Evolutionary conservation across 169 alveolate species (phyloP).

Genomic region (Hepatocystis sp.): DNA sequence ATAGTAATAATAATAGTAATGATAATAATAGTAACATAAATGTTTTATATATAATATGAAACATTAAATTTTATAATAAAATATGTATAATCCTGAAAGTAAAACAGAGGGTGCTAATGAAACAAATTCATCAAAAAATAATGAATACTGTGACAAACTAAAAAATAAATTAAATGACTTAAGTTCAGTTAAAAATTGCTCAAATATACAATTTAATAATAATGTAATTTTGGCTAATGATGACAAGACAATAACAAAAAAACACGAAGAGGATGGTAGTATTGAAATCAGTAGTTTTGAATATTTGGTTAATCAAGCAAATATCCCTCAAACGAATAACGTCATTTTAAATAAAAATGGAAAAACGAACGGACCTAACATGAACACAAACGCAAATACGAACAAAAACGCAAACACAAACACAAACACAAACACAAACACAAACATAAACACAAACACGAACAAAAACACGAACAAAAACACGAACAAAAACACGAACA

Average conservation of each 20-base stretch:
- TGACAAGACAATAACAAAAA: not conserved
- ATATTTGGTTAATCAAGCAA: not conserved
- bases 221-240: not conserved
- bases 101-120: constrained; percentile 1
- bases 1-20: no score
- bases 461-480: constrained; percentile 15
- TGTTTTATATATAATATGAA: not conserved
- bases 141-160: constrained; percentile 3
- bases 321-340: constrained; percentile 10
- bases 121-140: constrained; percentile 1
- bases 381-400: no score
- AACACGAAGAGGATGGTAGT: constrained; percentile 1
- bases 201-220: constrained; percentile 4
- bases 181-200: not conserved
- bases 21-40: no score
- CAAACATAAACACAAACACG: no score
- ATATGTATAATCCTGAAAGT: constrained; percentile 26
- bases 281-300: not conserved
- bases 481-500: constrained; percentile 2
- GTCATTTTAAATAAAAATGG: constrained; percentile 6
- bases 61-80: not conserved
- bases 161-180: constrained; percentile 16
- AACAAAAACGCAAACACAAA: no score
- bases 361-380: not conserved
- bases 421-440: no score